phyloP scores from a whole-genome alignment of 495 filamentous ascomycete species.

The Glutinoglossum americanum region DNA sequence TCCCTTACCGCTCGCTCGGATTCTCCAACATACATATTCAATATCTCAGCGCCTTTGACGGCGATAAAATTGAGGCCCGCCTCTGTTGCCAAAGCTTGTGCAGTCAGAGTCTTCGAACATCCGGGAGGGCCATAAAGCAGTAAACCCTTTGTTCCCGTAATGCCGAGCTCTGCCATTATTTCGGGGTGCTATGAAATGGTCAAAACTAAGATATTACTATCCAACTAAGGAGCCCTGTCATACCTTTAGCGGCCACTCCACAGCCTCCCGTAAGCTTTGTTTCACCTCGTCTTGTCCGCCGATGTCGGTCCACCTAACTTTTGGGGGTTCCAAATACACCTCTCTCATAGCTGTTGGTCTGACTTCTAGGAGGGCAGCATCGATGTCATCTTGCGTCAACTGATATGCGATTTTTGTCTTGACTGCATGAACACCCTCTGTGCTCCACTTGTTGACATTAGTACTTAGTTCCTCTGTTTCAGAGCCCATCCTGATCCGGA shows the following conservation, averaged over 20 bases:
- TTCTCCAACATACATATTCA: conserved; percentile 96
- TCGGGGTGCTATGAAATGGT: conserved; percentile 31
- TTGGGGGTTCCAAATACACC: conserved; percentile 70
- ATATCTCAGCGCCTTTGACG: conserved; percentile 86
- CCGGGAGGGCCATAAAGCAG: conserved; percentile 88
- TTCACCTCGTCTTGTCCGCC: conserved; percentile 75
- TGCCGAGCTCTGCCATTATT: conserved; percentile 32
- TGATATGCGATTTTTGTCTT: background rate
- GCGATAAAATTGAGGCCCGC: conserved; percentile 85
- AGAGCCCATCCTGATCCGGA: background rate
- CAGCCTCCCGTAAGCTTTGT: conserved; percentile 36
- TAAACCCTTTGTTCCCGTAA: conserved; percentile 57
- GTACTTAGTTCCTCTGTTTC: conserved; percentile 3
- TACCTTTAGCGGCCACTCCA: conserved; percentile 47
- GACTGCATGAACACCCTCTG: background rate
- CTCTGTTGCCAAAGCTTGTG: conserved; percentile 82
- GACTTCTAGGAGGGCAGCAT: conserved; percentile 31
- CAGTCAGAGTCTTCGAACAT: conserved; percentile 87
- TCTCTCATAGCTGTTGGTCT: conserved; percentile 79
- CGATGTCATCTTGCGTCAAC: conserved; percentile 19
- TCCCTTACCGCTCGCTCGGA: conserved; percentile 76
- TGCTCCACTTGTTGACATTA: background rate
- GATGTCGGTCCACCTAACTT: conserved; percentile 74
- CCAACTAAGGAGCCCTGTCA: background rate
- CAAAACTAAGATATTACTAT: background rate